phyloP scores from a whole-genome alignment of 345 rosid genomes.

The Populus tremula region DNA sequence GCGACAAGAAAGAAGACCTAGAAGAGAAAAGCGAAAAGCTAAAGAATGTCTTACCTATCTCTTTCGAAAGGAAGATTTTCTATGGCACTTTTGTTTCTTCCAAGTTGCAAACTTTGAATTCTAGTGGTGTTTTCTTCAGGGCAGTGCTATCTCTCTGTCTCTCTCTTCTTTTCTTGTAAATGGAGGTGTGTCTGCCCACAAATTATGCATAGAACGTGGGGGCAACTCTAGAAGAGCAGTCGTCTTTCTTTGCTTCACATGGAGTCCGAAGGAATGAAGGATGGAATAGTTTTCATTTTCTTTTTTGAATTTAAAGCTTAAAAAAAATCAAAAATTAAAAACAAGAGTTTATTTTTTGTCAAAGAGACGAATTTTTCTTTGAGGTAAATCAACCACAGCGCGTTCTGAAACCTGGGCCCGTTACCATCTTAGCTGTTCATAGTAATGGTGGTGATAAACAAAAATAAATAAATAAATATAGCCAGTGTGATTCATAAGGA shows the following conservation, averaged over 20 bases:
- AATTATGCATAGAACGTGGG: conserved; percentile 73
- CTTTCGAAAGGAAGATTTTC: conserved; percentile 5
- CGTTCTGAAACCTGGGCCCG: conserved; percentile 5
- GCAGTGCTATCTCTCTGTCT: neutral
- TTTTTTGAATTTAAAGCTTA: no score
- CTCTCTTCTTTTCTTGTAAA: conserved; percentile 1
- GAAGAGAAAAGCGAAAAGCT: conserved; percentile 24
- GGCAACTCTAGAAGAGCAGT: conserved; percentile 41
- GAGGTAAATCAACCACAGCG: conserved; percentile 3
- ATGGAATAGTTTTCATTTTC: neutral
- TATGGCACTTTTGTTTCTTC: neutral
- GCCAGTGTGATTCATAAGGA: no score
- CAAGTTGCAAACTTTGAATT: conserved; percentile 17
- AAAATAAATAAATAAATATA: no score
- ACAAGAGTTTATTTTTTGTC: no score
- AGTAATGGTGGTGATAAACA: no score
- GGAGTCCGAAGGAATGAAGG: conserved; percentile 16
- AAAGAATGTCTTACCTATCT: conserved; percentile 9
- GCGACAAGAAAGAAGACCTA: neutral
- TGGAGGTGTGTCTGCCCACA: conserved; percentile 30
- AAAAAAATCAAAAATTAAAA: no score
- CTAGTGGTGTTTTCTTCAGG: neutral
- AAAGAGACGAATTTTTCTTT: neutral
- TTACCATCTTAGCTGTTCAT: conserved; percentile 15
- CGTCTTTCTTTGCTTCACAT: conserved; percentile 30